These are phyloP conservation scores for Mychonastes homosphaera DNA, from an alignment of 139 green algal genomes.

Conservation along the genomic window DNA sequence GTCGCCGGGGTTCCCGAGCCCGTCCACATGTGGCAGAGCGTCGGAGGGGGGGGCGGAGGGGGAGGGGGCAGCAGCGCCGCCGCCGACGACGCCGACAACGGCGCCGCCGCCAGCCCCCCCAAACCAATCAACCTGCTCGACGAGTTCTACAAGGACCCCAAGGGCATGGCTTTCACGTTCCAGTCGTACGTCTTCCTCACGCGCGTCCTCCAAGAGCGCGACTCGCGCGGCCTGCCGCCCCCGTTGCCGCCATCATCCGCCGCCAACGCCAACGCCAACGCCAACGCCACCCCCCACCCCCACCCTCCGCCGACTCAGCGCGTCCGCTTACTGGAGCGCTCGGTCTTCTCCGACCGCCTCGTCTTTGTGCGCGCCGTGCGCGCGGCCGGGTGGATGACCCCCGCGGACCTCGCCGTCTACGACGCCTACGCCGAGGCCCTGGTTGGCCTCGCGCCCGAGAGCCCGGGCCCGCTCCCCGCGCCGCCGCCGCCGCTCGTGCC, in stretches of 20 bases:
- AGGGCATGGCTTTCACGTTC: constrained; percentile 90
- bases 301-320: constrained; percentile 9
- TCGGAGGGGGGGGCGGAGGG: constrained; percentile 22
- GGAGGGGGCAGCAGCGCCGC: too few species aligned
- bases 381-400: constrained; percentile 59
- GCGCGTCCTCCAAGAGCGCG: constrained; percentile 38
- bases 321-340: constrained; percentile 83
- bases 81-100: too few species aligned
- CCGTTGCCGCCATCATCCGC: background rate
- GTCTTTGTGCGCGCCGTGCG: constrained; percentile 93
- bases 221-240: background rate
- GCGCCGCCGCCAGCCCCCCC: too few species aligned
- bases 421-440: constrained; percentile 18
- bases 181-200: constrained; percentile 98
- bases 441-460: background rate
- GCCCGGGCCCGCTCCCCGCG: background rate
- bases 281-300: background rate
- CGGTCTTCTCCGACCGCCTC: constrained; percentile 93
- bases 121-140: constrained; percentile 81
- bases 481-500: constrained; percentile 50
- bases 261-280: background rate
- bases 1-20: constrained; percentile 92
- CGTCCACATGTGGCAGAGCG: constrained; percentile 83
- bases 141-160: constrained; percentile 80
- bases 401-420: constrained; percentile 83